phyloP scores from a whole-genome alignment of 2,329 filamentous ascomycete genomes.

The Berkeleyomyces rouxiae region DNA sequence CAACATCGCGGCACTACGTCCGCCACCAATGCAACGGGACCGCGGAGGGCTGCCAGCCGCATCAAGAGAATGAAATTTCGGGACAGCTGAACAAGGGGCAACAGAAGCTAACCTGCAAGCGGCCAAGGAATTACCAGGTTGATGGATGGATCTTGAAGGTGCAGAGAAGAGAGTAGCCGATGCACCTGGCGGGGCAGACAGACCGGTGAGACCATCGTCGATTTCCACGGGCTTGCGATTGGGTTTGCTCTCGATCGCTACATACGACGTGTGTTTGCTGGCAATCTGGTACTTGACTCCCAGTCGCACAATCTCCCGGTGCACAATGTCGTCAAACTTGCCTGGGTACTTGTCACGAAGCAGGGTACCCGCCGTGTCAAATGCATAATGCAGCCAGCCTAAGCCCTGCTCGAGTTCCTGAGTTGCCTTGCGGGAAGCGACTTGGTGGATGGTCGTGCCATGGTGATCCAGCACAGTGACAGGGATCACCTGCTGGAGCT shows the following conservation, averaged over 20 bases:
- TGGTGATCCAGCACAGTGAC: constrained; percentile 31
- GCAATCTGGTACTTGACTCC: constrained; percentile 50
- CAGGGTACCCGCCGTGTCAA: constrained; percentile 25
- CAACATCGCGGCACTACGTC: no score
- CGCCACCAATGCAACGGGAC: no score
- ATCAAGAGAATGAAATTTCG: no score
- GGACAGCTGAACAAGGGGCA: no score
- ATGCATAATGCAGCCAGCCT: constrained; percentile 45
- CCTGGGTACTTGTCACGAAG: constrained; percentile 31
- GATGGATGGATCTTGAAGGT: no score
- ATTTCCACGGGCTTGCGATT: neutral
- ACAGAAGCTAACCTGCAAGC: no score
- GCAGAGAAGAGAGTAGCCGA: no score
- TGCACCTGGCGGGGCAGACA: neutral
- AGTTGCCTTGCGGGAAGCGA: constrained; percentile 51
- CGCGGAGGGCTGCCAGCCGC: no score
- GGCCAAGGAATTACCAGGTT: no score
- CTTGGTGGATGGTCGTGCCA: constrained; percentile 47
- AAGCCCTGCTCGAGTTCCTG: constrained; percentile 53
- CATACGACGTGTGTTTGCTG: constrained; percentile 56
- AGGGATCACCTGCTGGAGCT: constrained; percentile 49
- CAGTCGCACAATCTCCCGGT: constrained; percentile 48
- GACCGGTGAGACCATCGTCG: neutral
- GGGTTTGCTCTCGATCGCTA: constrained; percentile 39
- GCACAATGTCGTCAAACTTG: constrained; percentile 41